Evolutionary conservation across 1,284 basidiomycete species (phyloP).

Genomic region (Trametes versicolor): DNA sequence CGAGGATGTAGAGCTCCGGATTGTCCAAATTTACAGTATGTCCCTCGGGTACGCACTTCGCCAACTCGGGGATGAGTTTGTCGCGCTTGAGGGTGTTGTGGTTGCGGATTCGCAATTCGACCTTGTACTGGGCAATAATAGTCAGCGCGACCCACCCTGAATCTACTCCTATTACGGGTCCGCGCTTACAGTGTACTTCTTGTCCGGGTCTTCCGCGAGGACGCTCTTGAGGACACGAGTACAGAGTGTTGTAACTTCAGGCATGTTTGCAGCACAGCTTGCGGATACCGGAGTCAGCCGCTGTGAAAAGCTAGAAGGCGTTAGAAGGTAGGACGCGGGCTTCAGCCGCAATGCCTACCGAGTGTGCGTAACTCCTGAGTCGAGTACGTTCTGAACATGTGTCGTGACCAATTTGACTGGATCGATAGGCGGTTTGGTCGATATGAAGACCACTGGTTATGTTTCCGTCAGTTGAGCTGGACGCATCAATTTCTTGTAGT

Average conservation of each 20-base stretch:
- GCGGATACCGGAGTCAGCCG: conserved; percentile 75
- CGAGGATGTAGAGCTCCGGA: conserved; percentile 76
- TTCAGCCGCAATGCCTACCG: conserved; percentile 53
- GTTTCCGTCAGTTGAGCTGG: background rate
- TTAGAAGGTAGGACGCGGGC: background rate
- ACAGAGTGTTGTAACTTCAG: conserved; percentile 73
- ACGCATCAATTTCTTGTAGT: background rate
- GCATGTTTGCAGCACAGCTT: conserved; percentile 71
- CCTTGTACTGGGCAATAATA: conserved; percentile 73
- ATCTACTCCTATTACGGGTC: background rate
- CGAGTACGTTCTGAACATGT: conserved; percentile 69
- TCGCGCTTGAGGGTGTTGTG: conserved; percentile 71
- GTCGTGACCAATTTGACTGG: conserved; percentile 76
- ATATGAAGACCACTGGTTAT: conserved; percentile 68
- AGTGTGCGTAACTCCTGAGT: conserved; percentile 71
- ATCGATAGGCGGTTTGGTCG: conserved; percentile 79
- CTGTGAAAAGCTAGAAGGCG: conserved; percentile 62
- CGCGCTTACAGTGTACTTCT: conserved; percentile 52
- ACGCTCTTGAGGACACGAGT: conserved; percentile 60
- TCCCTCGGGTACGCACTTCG: conserved; percentile 70
- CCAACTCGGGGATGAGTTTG: conserved; percentile 70
- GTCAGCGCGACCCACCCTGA: background rate
- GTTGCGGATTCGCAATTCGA: conserved; percentile 78
- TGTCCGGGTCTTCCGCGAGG: conserved; percentile 55
- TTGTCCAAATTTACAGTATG: conserved; percentile 73